phyloP scores from a whole-genome alignment of 2,329 filamentous ascomycete genomes.

The Neurospora crassa region DNA sequence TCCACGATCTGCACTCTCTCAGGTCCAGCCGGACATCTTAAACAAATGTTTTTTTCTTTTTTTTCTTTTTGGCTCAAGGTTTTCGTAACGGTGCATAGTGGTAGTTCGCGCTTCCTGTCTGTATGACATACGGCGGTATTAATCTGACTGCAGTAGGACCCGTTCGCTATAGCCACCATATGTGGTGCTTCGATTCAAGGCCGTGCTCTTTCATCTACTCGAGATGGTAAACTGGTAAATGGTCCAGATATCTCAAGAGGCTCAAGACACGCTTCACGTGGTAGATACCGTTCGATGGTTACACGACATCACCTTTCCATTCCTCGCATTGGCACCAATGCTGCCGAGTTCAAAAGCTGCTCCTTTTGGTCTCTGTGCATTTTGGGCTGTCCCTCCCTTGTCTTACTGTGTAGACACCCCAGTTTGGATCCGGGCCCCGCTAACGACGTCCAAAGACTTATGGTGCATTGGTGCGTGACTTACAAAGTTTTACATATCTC shows the following conservation, averaged over 20 bases:
- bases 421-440: background rate
- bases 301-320: conserved; percentile 3
- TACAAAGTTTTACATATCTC: background rate
- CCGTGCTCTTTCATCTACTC: background rate
- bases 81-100: background rate
- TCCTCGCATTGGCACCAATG: conserved; percentile 1
- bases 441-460: background rate
- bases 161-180: background rate
- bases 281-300: conserved; percentile 7
- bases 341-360: background rate
- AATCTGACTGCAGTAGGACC: background rate
- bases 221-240: background rate
- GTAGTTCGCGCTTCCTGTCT: background rate
- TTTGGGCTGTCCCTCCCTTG: background rate
- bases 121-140: background rate
- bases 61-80: background rate
- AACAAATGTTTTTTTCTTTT: background rate
- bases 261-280: conserved; percentile 5
- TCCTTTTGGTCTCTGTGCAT: background rate
- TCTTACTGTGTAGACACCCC: background rate
- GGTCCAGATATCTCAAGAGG: background rate
- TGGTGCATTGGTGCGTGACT: background rate
- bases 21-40: background rate
- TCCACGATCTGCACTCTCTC: background rate
- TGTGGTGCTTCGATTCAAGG: background rate